A percentile compares a stretch with the other conserved stretches of the same genome.
Evolutionary conservation across 345 rosid species (phyloP).

Genomic region (Eucalyptus curtisii): DNA sequence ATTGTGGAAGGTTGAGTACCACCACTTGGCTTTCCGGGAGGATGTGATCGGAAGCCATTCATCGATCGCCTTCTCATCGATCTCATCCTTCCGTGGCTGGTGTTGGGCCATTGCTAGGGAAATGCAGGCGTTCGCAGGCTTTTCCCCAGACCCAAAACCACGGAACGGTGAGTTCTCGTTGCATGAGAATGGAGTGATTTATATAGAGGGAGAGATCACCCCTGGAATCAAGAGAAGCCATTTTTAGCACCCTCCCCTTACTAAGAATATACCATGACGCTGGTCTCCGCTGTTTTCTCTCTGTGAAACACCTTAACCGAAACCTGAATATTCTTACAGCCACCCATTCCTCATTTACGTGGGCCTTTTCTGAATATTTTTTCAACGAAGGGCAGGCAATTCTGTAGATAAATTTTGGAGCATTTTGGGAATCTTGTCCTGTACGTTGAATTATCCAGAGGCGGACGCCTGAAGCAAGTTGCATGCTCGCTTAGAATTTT

Average conservation of each 20-base stretch:
- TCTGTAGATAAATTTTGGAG: neutral
- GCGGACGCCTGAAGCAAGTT: neutral
- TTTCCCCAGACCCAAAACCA: neutral
- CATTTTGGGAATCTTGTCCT: neutral
- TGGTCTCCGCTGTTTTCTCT: neutral
- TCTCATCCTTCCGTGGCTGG: neutral
- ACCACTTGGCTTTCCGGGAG: conserved; percentile 74
- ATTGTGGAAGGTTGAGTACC: conserved; percentile 87
- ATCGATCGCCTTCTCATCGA: conserved; percentile 19
- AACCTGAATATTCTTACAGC: neutral
- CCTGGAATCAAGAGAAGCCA: neutral
- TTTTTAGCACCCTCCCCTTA: neutral
- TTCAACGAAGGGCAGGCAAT: neutral
- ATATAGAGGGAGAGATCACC: neutral
- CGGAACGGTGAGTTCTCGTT: neutral
- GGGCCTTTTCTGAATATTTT: neutral
- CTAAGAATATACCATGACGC: neutral
- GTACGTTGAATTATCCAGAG: neutral
- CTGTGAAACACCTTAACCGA: neutral
- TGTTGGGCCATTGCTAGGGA: neutral
- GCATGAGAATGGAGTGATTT: neutral
- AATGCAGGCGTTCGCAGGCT: neutral
- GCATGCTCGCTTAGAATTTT: neutral
- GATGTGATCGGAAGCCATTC: conserved; percentile 77
- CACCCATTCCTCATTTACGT: neutral